Base-by-base conservation (phyloP, 257 asterid genomes). In the Mitragyna speciosa region DNA sequence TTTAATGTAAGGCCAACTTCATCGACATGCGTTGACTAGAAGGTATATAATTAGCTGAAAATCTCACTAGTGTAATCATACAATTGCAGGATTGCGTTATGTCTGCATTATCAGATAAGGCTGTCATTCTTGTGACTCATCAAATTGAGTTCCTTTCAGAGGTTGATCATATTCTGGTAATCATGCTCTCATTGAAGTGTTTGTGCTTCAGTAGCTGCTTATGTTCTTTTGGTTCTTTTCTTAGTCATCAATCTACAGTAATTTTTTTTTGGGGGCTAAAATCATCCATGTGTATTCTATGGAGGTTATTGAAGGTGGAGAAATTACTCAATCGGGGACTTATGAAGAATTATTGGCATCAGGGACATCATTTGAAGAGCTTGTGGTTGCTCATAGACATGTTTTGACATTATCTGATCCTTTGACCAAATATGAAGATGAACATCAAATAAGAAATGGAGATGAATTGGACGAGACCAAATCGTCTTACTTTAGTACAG, bases 71-170 rank as follows among this genome's bases (percentile, higher is more conserved):
- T 11, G 63, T 51, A 12, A 48, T 79, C 45, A 8, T 28, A 36
- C 63, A 31, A 33, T n/a, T 82, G 86, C 89, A 93, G 97, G 94
- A 90, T 3, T 91, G 94, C 70, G 93, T 93, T 52, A 86, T 90
- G 91, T 86, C 84, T 77, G 94, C 97, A 72, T 79, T 93, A 64
- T 87, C 85, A 75, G 84, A 85, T 84, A 91, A 90, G 88, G 88
- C 94, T 10, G 95, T 93, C 11, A 72, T 93, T 85, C 92, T 93
- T 43, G 97, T 93, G 76, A 90, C 97, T 77, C 97, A 93, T 87
- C 97, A 90, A 88, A 93, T 93, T 83, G 94, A 90, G 85, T 93
- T 91, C 83, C 95, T 93, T 48, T 72, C 84, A 26, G 81, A 78
- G 43, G 96, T 91, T 39, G 94, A 91, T 20, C 83, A 70, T 52